These are phyloP conservation scores for Aquilaria malaccensis DNA, from an alignment of 345 rosid species.

Conservation along the genomic window DNA sequence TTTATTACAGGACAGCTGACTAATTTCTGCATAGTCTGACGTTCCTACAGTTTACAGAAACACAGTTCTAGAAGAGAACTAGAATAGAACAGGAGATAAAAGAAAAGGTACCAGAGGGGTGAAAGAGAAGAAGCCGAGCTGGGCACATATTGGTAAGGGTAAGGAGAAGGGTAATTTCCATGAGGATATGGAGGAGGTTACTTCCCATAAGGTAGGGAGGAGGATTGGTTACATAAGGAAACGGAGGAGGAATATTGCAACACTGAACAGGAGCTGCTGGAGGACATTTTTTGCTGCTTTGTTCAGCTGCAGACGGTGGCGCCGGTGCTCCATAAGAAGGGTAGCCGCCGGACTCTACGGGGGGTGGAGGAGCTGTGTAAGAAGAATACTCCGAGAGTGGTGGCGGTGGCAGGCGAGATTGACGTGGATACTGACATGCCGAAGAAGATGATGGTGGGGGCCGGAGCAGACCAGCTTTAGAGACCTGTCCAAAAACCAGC, in stretches of 20 bases:
- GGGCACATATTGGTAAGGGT: background rate
- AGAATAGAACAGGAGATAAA: constrained; percentile 14
- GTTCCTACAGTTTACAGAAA: too few species aligned
- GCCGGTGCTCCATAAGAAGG: constrained; percentile 21
- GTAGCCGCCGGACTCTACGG: constrained; percentile 6
- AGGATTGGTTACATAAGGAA: constrained; percentile 3
- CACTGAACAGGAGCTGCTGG: constrained; percentile 21
- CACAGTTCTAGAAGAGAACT: background rate
- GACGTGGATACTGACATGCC: constrained; percentile 27
- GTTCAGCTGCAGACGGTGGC: constrained; percentile 12
- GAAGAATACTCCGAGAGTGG: constrained; percentile 14
- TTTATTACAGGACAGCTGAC: too few species aligned
- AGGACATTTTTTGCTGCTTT: constrained; percentile 19
- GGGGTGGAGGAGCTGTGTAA: constrained; percentile 7
- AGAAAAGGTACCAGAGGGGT: constrained; percentile 9
- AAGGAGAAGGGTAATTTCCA: constrained; percentile 13
- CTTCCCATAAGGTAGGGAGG: background rate
- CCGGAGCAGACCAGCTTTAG: constrained; percentile 14
- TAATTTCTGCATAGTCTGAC: too few species aligned
- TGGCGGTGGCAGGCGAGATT: constrained; percentile 21
- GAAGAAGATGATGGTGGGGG: constrained; percentile 7
- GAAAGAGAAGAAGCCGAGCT: background rate
- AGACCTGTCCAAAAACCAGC: constrained; percentile 17
- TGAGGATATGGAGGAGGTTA: constrained; percentile 9
- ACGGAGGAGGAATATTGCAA: constrained; percentile 15